Base-by-base conservation (phyloP, 768 basidiomycete genomes). In the Nidularia sp. region DNA sequence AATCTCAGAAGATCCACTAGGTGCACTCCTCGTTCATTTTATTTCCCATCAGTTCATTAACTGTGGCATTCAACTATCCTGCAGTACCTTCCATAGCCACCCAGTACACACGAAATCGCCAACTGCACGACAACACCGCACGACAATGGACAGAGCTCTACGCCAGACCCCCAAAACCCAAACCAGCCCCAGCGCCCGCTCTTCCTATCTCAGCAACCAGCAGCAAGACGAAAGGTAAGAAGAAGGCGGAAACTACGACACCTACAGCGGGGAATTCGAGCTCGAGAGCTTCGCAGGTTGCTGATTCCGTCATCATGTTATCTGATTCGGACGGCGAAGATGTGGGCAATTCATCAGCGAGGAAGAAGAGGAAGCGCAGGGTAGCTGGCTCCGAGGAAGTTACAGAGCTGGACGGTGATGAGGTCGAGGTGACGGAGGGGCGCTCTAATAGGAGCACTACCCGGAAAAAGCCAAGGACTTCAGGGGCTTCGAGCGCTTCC, bases 111-210 rank as follows among this genome's bases (percentile, higher is more conserved):
- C 78, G 81, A 18, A 81, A 85, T 62, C 81, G 88, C 48, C 75
- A 76, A 49, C 75, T 77, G 50, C 90, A 94, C 64, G 91, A 95
- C 63, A 70, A 73, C 9, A 92, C 80, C 1, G 93, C 93, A 3
- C 79, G 83, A 34, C 77, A 85, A 54, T 93, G 90, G 90, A 90
- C 88, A 0, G 74, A 81, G 43, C 64, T 83, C 10, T 89, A 86
- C 60, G 90, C 90, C 0, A 72, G 65, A n/a, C 81, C 79, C 7
- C 65, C 71, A 5, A 68, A 71, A 34, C 64, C 75, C 1, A 59
- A 68, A 5, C 61, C 69, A 2, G 56, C 67, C 6, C 61, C 65
- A 10, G 31, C 59, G 55, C 33, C 60, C 53, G 29, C 61, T 48
- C 43, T 67, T 8, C 55, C 62, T 6, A 55, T 65, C 22, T 54